Conservation (phyloP, 208 protist genomes). For the Leishmania tarentolae region DNA sequence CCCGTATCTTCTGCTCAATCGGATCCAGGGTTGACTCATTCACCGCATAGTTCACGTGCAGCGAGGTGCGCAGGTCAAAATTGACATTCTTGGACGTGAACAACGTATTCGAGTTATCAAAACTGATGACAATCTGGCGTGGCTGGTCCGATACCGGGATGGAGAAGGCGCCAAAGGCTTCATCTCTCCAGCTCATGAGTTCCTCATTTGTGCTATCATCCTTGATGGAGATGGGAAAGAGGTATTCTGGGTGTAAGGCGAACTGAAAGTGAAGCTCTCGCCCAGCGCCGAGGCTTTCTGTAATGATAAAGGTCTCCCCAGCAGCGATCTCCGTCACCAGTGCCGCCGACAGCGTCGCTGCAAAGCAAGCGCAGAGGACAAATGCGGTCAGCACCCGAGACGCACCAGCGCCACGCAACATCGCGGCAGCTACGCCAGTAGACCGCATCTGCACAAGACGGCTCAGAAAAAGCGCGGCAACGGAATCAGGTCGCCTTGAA, state of each 20-base stretch:
- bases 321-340: constrained; percentile 26
- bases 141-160: constrained; percentile 23
- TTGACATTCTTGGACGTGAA: constrained; percentile 42
- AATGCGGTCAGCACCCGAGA: background rate
- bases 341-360: constrained; percentile 13
- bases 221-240: constrained; percentile 31
- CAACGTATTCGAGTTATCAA: constrained; percentile 56
- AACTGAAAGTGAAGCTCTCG: constrained; percentile 59
- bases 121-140: constrained; percentile 31
- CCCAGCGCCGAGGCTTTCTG: constrained; percentile 35
- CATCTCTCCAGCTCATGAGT: constrained; percentile 33
- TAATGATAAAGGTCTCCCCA: constrained; percentile 39
- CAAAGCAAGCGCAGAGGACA: background rate
- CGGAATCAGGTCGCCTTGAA: background rate
- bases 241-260: constrained; percentile 24
- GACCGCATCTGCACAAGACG: background rate
- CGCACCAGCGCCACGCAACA: background rate
- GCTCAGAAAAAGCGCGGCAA: background rate
- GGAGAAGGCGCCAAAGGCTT: constrained; percentile 36
- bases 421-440: background rate
- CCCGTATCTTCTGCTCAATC: constrained; percentile 59
- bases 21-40: constrained; percentile 56
- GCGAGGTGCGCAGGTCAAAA: constrained; percentile 52
- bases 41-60: constrained; percentile 31
- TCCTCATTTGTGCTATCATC: constrained; percentile 23